phyloP scores from a whole-genome alignment of 805 yeast species.

The Hanseniaspora meyeri region DNA sequence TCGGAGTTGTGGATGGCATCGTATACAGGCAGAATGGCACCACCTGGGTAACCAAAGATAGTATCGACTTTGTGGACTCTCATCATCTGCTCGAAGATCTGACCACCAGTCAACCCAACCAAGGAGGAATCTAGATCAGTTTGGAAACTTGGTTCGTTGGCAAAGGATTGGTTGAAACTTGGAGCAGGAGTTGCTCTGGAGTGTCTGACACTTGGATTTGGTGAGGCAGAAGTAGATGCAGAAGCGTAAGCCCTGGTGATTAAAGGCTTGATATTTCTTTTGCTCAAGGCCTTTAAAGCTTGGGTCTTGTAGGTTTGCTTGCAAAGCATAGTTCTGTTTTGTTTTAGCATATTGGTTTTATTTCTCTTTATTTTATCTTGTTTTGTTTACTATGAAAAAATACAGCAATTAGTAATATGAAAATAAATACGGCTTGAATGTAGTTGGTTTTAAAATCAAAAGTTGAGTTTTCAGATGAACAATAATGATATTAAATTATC shows the following conservation, averaged over 20 bases:
- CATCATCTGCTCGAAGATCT: slow-evolving; percentile 98
- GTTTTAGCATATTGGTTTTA: neutral
- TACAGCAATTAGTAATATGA: too few relatives aligned
- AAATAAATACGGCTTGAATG: neutral
- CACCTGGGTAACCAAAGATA: slow-evolving; percentile 96
- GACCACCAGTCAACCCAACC: slow-evolving; percentile 96
- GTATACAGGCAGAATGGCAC: slow-evolving; percentile 94
- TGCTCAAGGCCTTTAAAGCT: neutral
- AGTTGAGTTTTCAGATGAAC: too few relatives aligned
- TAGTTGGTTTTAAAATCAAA: too few relatives aligned
- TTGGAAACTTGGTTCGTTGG: slow-evolving; percentile 14
- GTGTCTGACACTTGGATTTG: neutral
- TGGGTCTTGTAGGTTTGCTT: neutral
- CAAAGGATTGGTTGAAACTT: slow-evolving; percentile 24
- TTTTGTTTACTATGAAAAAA: neutral
- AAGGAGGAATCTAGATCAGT: slow-evolving; percentile 63
- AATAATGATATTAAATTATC: too few relatives aligned
- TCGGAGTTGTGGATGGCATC: slow-evolving; percentile 92
- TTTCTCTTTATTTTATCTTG: neutral
- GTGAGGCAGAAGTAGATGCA: slow-evolving; percentile 12
- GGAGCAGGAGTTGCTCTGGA: slow-evolving; percentile 30
- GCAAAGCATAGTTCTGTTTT: neutral
- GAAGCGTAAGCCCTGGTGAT: neutral
- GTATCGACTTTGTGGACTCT: slow-evolving; percentile 89
- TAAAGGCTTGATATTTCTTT: neutral